Base-by-base conservation (phyloP, 2,329 filamentous ascomycete genomes). In the Aureobasidium musti region DNA sequence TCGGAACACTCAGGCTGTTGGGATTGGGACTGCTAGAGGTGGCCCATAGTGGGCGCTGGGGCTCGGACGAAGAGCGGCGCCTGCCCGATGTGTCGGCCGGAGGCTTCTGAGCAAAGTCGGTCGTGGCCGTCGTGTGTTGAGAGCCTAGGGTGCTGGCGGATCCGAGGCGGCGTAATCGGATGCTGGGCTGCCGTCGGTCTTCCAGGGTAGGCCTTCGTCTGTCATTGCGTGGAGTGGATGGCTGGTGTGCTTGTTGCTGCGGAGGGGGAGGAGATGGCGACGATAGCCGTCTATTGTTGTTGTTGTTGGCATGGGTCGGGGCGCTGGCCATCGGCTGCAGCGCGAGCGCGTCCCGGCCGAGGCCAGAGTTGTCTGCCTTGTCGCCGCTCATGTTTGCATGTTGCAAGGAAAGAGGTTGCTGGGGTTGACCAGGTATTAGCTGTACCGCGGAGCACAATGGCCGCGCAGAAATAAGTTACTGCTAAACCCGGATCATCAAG, bases 151-250 rank as follows among this genome's bases (percentile, higher is more conserved):
- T 64, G 59, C 33, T 64, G 35, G 57, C 49, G 10, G 66, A 67
- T 19, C 57, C 47, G 3, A 64, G 52, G 30, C 66, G 66, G 23
- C 66, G 66, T 14, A 67, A 21, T 11, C 66, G 57, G 33, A 67
- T 67, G 23, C 66, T 67, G 19, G 66, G 66, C 52, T 64, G 47
- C 6, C 66, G 57, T 7, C 53, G 64, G 35, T 66, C 64, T 2
- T 59, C 64, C 23, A 66, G 53, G 1, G 53, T 66, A 14, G 64
- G 64, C 13, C 64, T 21, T 13, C 61, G 47, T 13, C 61, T 30
- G 49, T 53, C 61, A 35, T 54, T 54, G 37, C 61, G 61, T 17
- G 61, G 61, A 23, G 61, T 63, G 6, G 59, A 63, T 5, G 21
- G 35, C 35, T 21, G 52, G 1, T 8, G 17, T 11, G 43, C 37